A percentile compares a stretch with the other conserved stretches of the same genome.
phyloP scores from a whole-genome alignment of 2,329 filamentous ascomycete species.

The Huntiella moniliformis region DNA sequence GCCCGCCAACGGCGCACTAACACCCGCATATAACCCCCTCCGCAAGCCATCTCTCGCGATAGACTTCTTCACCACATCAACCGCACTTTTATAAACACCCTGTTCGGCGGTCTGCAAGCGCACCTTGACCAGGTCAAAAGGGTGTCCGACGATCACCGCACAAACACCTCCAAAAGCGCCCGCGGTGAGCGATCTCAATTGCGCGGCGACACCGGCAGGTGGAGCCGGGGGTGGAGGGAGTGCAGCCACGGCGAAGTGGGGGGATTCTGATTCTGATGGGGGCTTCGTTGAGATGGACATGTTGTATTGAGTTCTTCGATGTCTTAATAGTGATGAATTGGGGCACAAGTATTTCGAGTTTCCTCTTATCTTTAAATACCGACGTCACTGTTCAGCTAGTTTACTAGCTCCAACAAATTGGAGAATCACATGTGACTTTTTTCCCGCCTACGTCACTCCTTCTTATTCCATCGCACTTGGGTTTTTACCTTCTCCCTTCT shows the following conservation, averaged over 20 bases:
- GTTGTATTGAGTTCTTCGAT: no score
- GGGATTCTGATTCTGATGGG: neutral
- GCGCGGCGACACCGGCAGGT: conserved; percentile 22
- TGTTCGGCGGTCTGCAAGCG: conserved; percentile 88
- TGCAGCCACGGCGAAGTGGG: neutral
- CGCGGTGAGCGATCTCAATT: conserved; percentile 64
- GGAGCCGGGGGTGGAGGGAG: neutral
- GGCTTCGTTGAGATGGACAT: no score
- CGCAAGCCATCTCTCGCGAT: conserved; percentile 67
- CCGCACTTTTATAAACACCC: conserved; percentile 73
- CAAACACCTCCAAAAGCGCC: conserved; percentile 88
- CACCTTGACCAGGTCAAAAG: conserved; percentile 96
- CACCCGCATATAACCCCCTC: conserved; percentile 84
- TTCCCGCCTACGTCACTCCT: no score
- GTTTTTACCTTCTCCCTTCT: no score
- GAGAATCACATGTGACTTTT: no score
- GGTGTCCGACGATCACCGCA: conserved; percentile 86
- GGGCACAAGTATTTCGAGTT: no score
- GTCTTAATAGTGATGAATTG: no score
- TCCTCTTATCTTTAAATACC: no score
- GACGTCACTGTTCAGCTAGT: no score
- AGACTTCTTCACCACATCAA: conserved; percentile 82
- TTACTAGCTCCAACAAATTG: no score
- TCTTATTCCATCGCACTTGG: no score
- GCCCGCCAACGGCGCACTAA: conserved; percentile 81